Conservation (phyloP, 805 yeast genomes). For the Candida koratica region DNA sequence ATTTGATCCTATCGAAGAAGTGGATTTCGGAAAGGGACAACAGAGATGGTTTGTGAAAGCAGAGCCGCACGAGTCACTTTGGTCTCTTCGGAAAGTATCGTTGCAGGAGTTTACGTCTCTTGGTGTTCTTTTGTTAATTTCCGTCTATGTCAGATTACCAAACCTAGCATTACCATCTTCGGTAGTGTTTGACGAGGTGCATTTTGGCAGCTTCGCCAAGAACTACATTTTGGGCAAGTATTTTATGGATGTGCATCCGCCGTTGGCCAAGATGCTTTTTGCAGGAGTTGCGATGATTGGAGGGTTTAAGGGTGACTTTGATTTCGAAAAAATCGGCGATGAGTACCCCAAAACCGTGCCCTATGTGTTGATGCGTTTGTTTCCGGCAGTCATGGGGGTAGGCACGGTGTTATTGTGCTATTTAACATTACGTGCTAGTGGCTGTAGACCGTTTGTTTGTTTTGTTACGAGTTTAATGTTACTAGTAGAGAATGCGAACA, state of each 20-base stretch:
- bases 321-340: conserved; percentile 63
- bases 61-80: conserved; percentile 20
- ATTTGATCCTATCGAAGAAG: conserved; percentile 9
- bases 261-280: conserved; percentile 69
- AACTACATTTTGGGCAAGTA: conserved; percentile 64
- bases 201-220: conserved; percentile 94
- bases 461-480: conserved; percentile 53
- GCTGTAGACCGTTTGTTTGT: conserved; percentile 63
- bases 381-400: conserved; percentile 66
- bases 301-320: conserved; percentile 70
- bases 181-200: conserved; percentile 90
- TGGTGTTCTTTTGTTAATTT: conserved; percentile 42
- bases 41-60: conserved; percentile 51
- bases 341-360: conserved; percentile 57
- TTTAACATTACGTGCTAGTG: conserved; percentile 66
- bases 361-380: conserved; percentile 62
- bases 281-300: conserved; percentile 66
- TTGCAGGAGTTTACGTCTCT: conserved; percentile 22
- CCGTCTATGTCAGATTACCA: conserved; percentile 58
- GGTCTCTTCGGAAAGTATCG: conserved; percentile 39
- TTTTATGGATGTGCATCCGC: conserved; percentile 79
- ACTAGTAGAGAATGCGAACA: conserved; percentile 62
- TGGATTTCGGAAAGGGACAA: conserved; percentile 9
- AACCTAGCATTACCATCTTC: conserved; percentile 66
- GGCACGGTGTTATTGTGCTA: conserved; percentile 63